Evolutionary conservation across 257 asterid species (phyloP), one percentile per base, ranked within the genome.

Genomic region (Marsdenia floribunda): DNA sequence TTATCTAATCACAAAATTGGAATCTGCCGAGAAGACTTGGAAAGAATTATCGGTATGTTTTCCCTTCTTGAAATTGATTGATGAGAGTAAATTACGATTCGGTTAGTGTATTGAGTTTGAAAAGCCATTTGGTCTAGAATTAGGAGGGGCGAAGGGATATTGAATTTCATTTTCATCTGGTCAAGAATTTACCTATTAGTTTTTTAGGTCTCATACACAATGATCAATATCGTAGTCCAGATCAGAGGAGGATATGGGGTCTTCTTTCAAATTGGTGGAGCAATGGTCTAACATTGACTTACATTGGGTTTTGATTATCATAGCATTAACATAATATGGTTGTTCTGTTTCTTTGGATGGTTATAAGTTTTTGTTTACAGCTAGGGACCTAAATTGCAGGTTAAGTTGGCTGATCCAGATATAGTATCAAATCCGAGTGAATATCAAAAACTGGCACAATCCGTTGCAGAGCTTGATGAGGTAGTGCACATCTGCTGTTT

Each of bases 11-110:
- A 76, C 91, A 54, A 95, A 95, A 85, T 71, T 95, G 86, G 99
- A 92, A 76, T 95, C 98, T 29, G 96, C 98, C 14, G 98, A 92
- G 89, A 90, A 83, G 86, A 95, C 97, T 55, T 95, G 97, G 97
- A 91, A 86, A 77, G 97, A 95, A 59, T 82, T 94, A 80, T 92
- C 99, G 96, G 99, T 94, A 88, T 57, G 87, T 57, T 4, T 78
- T 44, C 50, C 40, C 38, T 22, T 8, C 59, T 44, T 47, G 0
- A 44, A 37, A 63, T 8, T 47, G 11, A 19, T 35, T 35, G 70
- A 6, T 11, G 24, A 16, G 22, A 64, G 38, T 37, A 8, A 64
- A 22, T 33, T 64, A 64, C 7, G 26, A 2, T 11, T 64, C 1
- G 24, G 68, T 14, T 14, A 21, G 33, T 29, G 4, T 38, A 38